Evolutionary conservation across 805 yeast species (phyloP).

Genomic region (Candida qinlingensis): DNA sequence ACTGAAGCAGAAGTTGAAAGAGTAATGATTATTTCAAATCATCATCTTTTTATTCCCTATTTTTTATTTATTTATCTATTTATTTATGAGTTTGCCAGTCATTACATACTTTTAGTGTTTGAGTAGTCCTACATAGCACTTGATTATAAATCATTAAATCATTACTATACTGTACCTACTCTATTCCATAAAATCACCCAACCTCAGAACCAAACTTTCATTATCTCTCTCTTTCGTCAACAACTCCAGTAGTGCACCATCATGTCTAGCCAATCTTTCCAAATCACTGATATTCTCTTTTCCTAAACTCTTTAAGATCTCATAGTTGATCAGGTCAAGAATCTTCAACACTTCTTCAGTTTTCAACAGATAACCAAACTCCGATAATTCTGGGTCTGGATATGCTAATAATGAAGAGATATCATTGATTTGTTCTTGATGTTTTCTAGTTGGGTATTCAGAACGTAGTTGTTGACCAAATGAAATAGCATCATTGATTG

Average conservation of each 20-base stretch:
- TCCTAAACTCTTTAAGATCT: slow-evolving; percentile 38
- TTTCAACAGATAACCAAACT: slow-evolving; percentile 33
- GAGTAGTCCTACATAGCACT: no score
- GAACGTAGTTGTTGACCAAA: slow-evolving; percentile 35
- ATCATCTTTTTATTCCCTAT: not conserved
- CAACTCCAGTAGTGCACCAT: slow-evolving; percentile 32
- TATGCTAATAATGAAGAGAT: slow-evolving; percentile 50
- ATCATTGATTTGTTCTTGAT: slow-evolving; percentile 36
- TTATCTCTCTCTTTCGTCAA: slow-evolving; percentile 26
- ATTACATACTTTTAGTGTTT: no score
- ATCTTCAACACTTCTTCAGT: slow-evolving; percentile 32
- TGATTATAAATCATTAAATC: not conserved
- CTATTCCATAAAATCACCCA: slow-evolving; percentile 2
- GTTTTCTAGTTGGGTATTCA: slow-evolving; percentile 26
- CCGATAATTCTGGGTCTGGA: slow-evolving; percentile 38
- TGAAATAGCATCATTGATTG: slow-evolving; percentile 30
- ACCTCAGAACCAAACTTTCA: slow-evolving; percentile 33
- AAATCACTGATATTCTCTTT: slow-evolving; percentile 38
- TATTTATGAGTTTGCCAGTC: not conserved
- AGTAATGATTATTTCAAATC: not conserved
- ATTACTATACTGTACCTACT: not conserved
- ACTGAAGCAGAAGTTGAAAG: slow-evolving; percentile 21
- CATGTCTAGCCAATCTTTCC: slow-evolving; percentile 38
- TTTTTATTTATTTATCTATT: not conserved
- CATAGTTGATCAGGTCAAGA: slow-evolving; percentile 38